Conservation (phyloP, 768 basidiomycete genomes). For the Naganishia antarctica region DNA sequence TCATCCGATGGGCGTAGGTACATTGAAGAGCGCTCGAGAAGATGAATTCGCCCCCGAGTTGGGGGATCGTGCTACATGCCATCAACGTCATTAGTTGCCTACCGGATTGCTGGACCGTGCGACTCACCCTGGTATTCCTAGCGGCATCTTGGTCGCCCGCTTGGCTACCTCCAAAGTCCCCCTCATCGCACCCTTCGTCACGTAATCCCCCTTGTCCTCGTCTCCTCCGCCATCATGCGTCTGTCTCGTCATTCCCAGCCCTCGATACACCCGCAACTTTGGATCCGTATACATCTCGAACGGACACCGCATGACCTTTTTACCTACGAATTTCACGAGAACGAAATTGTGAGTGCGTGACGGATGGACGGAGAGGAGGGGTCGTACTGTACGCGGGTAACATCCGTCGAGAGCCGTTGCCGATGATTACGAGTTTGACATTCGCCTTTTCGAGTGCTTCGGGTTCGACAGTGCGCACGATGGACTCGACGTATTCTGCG, state of each 20-base stretch:
- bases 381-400: conserved; percentile 63
- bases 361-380: conserved; percentile 49
- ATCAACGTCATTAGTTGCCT: too few species aligned
- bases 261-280: conserved; percentile 61
- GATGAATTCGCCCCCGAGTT: conserved; percentile 87
- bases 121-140: conserved; percentile 53
- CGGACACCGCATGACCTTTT: conserved; percentile 60
- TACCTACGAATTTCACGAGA: neutral
- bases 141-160: conserved; percentile 58
- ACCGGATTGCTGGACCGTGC: neutral
- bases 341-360: too few species aligned
- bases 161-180: conserved; percentile 70
- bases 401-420: conserved; percentile 71
- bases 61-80: conserved; percentile 50
- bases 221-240: conserved; percentile 54
- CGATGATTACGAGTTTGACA: conserved; percentile 66
- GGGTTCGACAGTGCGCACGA: conserved; percentile 55
- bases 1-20: conserved; percentile 80
- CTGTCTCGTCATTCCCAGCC: conserved; percentile 68
- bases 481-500: conserved; percentile 78
- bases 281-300: conserved; percentile 79
- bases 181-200: conserved; percentile 61
- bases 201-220: conserved; percentile 57
- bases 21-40: conserved; percentile 61
- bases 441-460: conserved; percentile 55